Conservation (phyloP, 495 filamentous ascomycete genomes). For the Aspergillus cavernicola region DNA sequence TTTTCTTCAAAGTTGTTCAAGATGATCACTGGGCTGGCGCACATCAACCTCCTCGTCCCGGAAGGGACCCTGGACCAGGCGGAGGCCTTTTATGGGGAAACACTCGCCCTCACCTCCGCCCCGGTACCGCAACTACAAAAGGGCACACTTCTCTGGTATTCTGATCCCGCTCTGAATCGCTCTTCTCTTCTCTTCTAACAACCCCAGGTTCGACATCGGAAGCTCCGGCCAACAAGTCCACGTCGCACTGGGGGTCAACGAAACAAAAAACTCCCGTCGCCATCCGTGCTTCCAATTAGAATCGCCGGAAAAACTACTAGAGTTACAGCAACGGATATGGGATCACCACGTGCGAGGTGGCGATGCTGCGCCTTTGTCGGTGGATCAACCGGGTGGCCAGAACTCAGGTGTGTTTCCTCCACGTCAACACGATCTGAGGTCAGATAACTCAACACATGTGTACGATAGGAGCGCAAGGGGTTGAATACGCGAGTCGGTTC, state of each 20-base stretch:
- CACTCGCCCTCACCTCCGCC: constrained; percentile 46
- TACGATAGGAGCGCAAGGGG: constrained; percentile 45
- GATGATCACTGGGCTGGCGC: constrained; percentile 58
- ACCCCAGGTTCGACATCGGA: constrained; percentile 47
- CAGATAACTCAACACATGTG: too few relatives aligned
- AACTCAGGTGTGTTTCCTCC: constrained; percentile 42
- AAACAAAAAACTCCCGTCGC: constrained; percentile 42
- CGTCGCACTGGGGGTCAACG: constrained; percentile 49
- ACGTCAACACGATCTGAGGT: too few relatives aligned
- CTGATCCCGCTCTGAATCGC: not conserved
- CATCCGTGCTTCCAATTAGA: constrained; percentile 58
- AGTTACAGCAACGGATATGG: constrained; percentile 48
- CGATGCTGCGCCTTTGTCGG: constrained; percentile 46
- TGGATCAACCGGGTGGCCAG: constrained; percentile 51
- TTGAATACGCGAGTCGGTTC: constrained; percentile 57
- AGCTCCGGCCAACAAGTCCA: constrained; percentile 58
- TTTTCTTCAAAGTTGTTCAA: constrained; percentile 3
- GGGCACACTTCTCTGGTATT: constrained; percentile 51
- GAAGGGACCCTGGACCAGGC: constrained; percentile 50
- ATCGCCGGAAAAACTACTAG: constrained; percentile 40
- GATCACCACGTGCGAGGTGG: constrained; percentile 49
- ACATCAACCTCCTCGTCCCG: constrained; percentile 59
- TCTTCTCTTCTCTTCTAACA: not conserved
- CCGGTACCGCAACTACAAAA: constrained; percentile 49
- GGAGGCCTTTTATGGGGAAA: constrained; percentile 51